Evolutionary conservation across 2,329 filamentous ascomycete genomes (phyloP).

Genomic region (Diaporthe eres): DNA sequence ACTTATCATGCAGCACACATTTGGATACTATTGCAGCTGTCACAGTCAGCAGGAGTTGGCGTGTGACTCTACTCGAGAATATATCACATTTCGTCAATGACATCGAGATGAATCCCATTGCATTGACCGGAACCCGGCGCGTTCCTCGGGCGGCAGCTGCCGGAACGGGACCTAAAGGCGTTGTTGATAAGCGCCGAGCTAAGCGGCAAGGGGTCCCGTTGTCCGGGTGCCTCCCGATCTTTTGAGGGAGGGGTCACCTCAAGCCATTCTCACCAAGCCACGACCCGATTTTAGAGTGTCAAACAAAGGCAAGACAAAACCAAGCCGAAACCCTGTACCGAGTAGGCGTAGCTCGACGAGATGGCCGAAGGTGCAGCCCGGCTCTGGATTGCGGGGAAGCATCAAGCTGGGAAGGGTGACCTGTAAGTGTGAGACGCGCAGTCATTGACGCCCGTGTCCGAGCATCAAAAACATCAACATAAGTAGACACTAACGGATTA

Average conservation of each 20-base stretch:
- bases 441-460: background rate
- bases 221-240: background rate
- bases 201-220: constrained; percentile 7
- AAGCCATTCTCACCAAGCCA: background rate
- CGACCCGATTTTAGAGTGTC: background rate
- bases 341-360: background rate
- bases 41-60: background rate
- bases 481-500: background rate
- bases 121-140: background rate
- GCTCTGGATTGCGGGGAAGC: constrained; percentile 44
- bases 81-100: background rate
- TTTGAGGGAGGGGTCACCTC: too few species aligned
- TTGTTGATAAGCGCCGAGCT: constrained; percentile 16
- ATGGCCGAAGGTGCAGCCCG: constrained; percentile 4
- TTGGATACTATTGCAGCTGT: background rate
- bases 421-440: constrained; percentile 40
- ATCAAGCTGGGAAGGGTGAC: constrained; percentile 41
- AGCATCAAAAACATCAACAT: too few species aligned
- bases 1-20: background rate
- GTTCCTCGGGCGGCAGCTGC: constrained; percentile 26
- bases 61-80: background rate
- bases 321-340: too few species aligned
- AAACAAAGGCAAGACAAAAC: background rate
- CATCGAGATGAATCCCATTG: background rate
- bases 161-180: background rate